phyloP scores from a whole-genome alignment of 192 early-diverging fungal genomes.

The Backusella australiensis region DNA sequence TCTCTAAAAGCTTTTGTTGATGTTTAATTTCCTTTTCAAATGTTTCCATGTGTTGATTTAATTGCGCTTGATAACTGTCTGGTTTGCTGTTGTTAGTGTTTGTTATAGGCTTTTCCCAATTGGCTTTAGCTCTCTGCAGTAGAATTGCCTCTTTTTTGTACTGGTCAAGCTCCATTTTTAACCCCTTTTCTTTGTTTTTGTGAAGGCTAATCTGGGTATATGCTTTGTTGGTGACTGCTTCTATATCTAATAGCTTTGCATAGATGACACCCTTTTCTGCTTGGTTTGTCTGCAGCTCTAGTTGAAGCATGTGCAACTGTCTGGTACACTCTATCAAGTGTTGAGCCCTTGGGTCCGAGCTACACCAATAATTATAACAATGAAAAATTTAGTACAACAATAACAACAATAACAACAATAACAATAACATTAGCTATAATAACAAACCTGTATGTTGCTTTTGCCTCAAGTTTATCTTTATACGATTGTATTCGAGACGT shows the following conservation, averaged over 20 bases:
- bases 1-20: slow-evolving; percentile 21
- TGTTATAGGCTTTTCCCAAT: slow-evolving; percentile 38
- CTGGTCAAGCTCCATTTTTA: slow-evolving; percentile 30
- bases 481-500: not conserved
- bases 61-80: slow-evolving; percentile 26
- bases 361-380: not conserved
- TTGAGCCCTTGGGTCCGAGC: not conserved
- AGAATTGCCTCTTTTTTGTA: slow-evolving; percentile 20
- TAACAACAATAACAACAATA: no score
- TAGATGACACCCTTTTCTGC: not conserved
- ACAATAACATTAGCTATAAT: no score
- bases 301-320: not conserved
- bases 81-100: slow-evolving; percentile 22
- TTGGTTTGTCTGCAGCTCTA: not conserved
- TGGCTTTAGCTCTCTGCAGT: slow-evolving; percentile 24
- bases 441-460: not conserved
- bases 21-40: slow-evolving; percentile 34
- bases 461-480: not conserved
- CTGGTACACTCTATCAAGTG: not conserved
- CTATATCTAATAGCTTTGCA: not conserved
- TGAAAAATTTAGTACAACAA: not conserved
- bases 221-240: slow-evolving; percentile 27
- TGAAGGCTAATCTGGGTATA: slow-evolving; percentile 10
- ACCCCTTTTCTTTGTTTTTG: slow-evolving; percentile 14
- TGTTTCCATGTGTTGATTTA: slow-evolving; percentile 29